Percentiles rank a stretch among this genome's conserved stretches.
phyloP scores from a whole-genome alignment of 164 flowering plant species.

The Piper longum region DNA sequence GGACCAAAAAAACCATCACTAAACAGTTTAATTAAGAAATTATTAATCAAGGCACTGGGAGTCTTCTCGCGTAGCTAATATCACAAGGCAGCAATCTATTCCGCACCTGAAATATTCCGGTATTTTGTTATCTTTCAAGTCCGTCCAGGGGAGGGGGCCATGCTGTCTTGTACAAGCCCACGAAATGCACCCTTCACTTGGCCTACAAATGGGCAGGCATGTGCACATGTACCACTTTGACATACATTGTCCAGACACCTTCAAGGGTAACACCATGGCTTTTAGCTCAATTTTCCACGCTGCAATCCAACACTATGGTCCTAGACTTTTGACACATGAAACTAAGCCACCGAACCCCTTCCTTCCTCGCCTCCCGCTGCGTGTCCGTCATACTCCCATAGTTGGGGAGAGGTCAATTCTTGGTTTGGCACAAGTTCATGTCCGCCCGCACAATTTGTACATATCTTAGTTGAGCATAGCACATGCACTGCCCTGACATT shows the following conservation, averaged over 20 bases:
- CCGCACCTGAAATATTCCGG: neutral
- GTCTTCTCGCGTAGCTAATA: neutral
- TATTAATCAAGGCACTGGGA: neutral
- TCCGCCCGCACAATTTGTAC: neutral
- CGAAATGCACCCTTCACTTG: neutral
- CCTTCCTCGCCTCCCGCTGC: neutral
- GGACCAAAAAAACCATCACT: too few relatives aligned
- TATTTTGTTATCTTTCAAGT: neutral
- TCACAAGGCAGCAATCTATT: neutral
- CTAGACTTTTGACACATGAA: neutral
- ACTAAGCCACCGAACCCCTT: neutral
- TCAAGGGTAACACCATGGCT: neutral
- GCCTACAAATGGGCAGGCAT: neutral
- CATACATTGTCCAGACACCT: neutral
- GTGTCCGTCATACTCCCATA: neutral
- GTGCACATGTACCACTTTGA: neutral
- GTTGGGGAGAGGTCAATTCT: neutral
- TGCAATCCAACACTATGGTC: neutral
- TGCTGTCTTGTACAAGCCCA: neutral
- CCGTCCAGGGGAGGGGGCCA: neutral
- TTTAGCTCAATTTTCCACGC: neutral
- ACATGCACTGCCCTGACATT: neutral
- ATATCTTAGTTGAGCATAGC: neutral
- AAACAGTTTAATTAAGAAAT: too few relatives aligned
- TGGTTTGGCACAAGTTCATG: neutral